Evolutionary conservation across 805 yeast genomes (phyloP).

Genomic region (Metschnikowia koreensis): DNA sequence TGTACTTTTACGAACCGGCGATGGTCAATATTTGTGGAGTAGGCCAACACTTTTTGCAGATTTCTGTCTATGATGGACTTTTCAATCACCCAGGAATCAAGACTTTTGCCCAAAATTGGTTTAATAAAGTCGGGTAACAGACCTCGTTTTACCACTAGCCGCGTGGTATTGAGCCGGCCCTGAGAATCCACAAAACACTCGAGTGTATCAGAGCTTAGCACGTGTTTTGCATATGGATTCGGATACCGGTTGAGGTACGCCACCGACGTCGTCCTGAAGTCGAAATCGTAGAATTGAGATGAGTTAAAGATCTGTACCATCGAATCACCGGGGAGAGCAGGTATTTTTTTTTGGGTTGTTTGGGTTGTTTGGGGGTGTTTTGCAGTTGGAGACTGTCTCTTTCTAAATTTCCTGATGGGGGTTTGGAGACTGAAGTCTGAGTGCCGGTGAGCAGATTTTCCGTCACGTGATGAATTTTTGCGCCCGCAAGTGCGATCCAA

Average conservation of each 20-base stretch:
- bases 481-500: neutral
- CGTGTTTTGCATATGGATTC: conserved; percentile 84
- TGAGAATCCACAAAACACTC: conserved; percentile 54
- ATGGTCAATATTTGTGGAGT: conserved; percentile 83
- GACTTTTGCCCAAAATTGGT: conserved; percentile 63
- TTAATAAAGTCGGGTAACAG: conserved; percentile 75
- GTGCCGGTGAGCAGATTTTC: neutral
- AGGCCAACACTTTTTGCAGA: conserved; percentile 54
- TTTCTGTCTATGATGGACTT: conserved; percentile 68
- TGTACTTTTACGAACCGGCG: conserved; percentile 73
- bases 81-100: conserved; percentile 81
- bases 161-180: conserved; percentile 68
- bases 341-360: neutral
- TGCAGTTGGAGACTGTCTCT: neutral
- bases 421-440: too few relatives aligned
- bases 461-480: neutral
- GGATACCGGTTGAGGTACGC: conserved; percentile 66
- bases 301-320: conserved; percentile 68
- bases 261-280: conserved; percentile 68
- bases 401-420: neutral
- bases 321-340: neutral
- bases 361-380: neutral
- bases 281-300: conserved; percentile 56
- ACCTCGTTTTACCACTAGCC: conserved; percentile 76
- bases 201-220: conserved; percentile 76